Evolutionary conservation across 2,329 filamentous ascomycete genomes (phyloP), one percentile per base, ranked within the genome.

Genomic region (Paecilomyces sp.): DNA sequence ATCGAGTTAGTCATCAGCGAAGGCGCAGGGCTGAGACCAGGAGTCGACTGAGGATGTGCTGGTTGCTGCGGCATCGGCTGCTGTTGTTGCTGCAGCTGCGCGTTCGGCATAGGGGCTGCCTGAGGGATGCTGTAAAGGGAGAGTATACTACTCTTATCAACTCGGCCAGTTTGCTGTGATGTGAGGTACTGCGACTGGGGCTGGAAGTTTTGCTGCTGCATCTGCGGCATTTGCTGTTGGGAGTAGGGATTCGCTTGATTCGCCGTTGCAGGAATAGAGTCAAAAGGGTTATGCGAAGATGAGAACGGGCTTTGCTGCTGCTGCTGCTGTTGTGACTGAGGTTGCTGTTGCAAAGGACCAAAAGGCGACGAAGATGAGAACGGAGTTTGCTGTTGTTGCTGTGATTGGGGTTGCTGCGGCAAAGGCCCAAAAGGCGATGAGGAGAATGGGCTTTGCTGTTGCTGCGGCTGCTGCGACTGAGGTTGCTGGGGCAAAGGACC

Each of bases 81-180:
- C 60, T 65, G 66, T 36, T 61, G 67, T 51, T 63, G 61, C 51
- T 67, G 65, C 24, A 68, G 65, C 60, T 75, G 73, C 61, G 76
- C 68, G 30, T 72, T 65, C 50, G 74, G 58, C 60, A 58, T 59
- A 25, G 61, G 67, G 58, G 72, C 68, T 8, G 74, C 64, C 18
- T 74, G 70, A 13, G 77, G 74, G 57, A 79, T 71, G 58, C 76
- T 79, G 63, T 79, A 80, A 12, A 80, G 67, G 13, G 78, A 74
- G 36, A 80, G 69, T 54, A 80, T 80, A 57, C 74, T 76, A 41
- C 71, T 74, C 64, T 80, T 81, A 60, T 80, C 76, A 61, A 80
- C 69, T 36, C 75, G 72, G 22, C 75, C 73, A 3, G 76, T 78
- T 52, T 71, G 70, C 63, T 80, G 78, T 3, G 74, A 64, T 30